Percentiles rank a stretch among this genome's conserved stretches.
These are phyloP conservation scores for Hansenula sp. DNA, from an alignment of 1,139 yeast genomes.

Conservation along the genomic window DNA sequence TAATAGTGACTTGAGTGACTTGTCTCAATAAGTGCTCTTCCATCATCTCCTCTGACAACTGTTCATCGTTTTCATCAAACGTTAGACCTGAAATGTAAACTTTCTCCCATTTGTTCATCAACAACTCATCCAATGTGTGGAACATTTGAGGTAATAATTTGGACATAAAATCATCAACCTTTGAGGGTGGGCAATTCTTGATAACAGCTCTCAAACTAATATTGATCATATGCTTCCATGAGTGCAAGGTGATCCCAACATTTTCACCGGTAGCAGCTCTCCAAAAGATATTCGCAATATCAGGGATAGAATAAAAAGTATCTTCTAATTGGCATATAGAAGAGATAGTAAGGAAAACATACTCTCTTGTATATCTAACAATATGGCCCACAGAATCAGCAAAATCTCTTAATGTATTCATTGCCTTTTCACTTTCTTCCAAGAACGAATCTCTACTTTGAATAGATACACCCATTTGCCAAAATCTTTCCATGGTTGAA, in stretches of 20 bases:
- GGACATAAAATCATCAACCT: slow-evolving; percentile 65
- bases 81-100: slow-evolving; percentile 70
- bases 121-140: slow-evolving; percentile 63
- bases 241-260: slow-evolving; percentile 85
- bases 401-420: slow-evolving; percentile 89
- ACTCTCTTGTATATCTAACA: slow-evolving; percentile 91
- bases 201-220: slow-evolving; percentile 83
- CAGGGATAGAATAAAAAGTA: slow-evolving; percentile 83
- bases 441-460: slow-evolving; percentile 93
- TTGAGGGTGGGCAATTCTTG: slow-evolving; percentile 78
- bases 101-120: slow-evolving; percentile 71
- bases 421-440: slow-evolving; percentile 91
- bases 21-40: slow-evolving; percentile 94
- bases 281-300: slow-evolving; percentile 73
- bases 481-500: slow-evolving; percentile 87
- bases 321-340: slow-evolving; percentile 89
- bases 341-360: slow-evolving; percentile 86
- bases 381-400: slow-evolving; percentile 99
- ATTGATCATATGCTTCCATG: slow-evolving; percentile 96
- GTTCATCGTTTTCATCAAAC: slow-evolving; percentile 55
- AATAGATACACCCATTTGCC: slow-evolving; percentile 97
- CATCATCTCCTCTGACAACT: slow-evolving; percentile 96
- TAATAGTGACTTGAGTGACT: slow-evolving; percentile 88
- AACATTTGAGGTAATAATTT: slow-evolving; percentile 77
- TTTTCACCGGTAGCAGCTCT: slow-evolving; percentile 83